Evolutionary conservation across 2,329 filamentous ascomycete species (phyloP).

Genomic region (Zelopaecilomyces penicillatus): DNA sequence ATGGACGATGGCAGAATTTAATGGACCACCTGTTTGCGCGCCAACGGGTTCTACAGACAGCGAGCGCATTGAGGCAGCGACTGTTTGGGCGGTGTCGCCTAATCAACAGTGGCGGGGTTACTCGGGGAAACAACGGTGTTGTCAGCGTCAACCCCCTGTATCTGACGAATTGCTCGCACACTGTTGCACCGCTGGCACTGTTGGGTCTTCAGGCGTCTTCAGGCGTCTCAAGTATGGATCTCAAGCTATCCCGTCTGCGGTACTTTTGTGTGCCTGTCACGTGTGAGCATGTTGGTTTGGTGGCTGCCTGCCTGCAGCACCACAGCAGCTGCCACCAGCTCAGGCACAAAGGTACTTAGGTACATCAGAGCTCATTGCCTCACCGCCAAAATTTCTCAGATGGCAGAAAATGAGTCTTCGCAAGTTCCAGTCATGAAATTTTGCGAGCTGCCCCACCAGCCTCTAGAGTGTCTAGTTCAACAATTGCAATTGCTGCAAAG

Average conservation of each 20-base stretch:
- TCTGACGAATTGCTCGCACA: neutral
- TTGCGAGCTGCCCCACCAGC: conserved; percentile 9
- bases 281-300: no score
- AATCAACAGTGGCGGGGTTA: conserved; percentile 30
- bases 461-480: conserved; percentile 9
- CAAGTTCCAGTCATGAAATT: conserved; percentile 4
- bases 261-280: no score
- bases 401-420: conserved; percentile 16
- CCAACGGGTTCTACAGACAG: neutral
- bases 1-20: conserved; percentile 14
- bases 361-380: neutral
- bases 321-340: neutral
- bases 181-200: no score
- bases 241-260: no score
- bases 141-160: neutral
- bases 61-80: conserved; percentile 7
- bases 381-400: conserved; percentile 18
- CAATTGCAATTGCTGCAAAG: neutral
- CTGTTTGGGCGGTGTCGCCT: conserved; percentile 21
- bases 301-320: no score
- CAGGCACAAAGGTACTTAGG: conserved; percentile 1
- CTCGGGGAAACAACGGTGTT: conserved; percentile 14
- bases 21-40: conserved; percentile 13
- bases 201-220: no score
- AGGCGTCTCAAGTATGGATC: no score